These are phyloP conservation scores for Penicillium sp. DNA, from an alignment of 2,329 filamentous ascomycete species.

Conservation along the genomic window DNA sequence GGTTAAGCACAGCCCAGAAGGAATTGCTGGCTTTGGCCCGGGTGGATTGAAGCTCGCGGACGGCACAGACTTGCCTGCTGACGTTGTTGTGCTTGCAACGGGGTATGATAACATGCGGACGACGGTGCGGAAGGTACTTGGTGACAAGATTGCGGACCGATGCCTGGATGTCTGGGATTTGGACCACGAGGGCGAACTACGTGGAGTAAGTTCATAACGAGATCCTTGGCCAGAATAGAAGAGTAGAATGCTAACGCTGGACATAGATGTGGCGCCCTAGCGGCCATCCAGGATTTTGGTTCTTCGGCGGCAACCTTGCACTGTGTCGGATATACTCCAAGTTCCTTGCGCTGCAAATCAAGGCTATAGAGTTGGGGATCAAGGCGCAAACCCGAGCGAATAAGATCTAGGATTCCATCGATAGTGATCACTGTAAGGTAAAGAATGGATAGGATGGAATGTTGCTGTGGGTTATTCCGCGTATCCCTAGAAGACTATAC, in stretches of 20 bases:
- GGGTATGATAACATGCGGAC: conserved; percentile 70
- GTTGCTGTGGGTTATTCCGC: too few species aligned
- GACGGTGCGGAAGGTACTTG: conserved; percentile 63
- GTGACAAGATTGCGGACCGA: conserved; percentile 60
- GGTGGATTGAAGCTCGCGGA: conserved; percentile 55
- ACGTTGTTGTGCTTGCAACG: conserved; percentile 65
- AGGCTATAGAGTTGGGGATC: conserved; percentile 47
- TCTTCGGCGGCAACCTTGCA: conserved; percentile 66
- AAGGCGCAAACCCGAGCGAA: conserved; percentile 9
- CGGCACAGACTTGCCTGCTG: conserved; percentile 59
- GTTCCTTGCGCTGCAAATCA: conserved; percentile 54
- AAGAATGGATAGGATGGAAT: not conserved
- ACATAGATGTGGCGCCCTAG: conserved; percentile 55
- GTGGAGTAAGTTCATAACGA: not conserved
- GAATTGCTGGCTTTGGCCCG: conserved; percentile 55
- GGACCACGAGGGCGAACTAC: conserved; percentile 49
- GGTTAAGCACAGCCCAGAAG: conserved; percentile 58
- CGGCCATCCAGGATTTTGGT: conserved; percentile 67
- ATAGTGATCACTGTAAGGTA: not conserved
- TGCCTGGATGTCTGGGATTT: conserved; percentile 64
- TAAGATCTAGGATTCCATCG: conserved; percentile 7
- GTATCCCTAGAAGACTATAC: not conserved
- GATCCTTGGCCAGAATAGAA: not conserved
- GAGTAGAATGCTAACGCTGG: not conserved
- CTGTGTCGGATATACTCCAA: conserved; percentile 64